Conservation (phyloP, 345 rosid species). For the Bruguiera sexangula region DNA sequence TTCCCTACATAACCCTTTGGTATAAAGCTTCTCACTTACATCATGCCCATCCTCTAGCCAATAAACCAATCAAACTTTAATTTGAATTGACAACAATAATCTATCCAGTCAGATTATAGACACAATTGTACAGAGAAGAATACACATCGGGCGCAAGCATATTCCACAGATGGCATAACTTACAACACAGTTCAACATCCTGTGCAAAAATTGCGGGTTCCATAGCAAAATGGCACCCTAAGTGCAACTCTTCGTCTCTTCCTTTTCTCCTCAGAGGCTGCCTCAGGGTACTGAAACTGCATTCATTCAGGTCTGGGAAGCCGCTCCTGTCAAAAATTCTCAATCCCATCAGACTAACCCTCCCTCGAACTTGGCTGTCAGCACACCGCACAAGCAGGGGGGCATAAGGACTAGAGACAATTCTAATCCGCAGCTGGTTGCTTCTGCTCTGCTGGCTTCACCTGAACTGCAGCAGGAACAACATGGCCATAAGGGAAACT, state of each 20-base stretch:
- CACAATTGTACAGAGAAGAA: slow-evolving; percentile 26
- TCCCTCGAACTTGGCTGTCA: too few relatives aligned
- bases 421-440: slow-evolving; percentile 82
- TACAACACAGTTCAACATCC: slow-evolving; percentile 21
- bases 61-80: slow-evolving; percentile 29
- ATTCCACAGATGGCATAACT: slow-evolving; percentile 11
- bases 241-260: not conserved
- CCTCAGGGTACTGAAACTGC: slow-evolving; percentile 13
- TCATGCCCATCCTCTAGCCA: slow-evolving; percentile 14
- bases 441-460: slow-evolving; percentile 80
- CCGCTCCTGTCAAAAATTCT: slow-evolving; percentile 3
- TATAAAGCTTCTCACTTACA: not conserved
- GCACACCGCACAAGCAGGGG: not conserved
- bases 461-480: slow-evolving; percentile 59
- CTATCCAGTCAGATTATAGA: slow-evolving; percentile 31
- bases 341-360: slow-evolving; percentile 1
- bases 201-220: slow-evolving; percentile 21
- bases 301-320: slow-evolving; percentile 10
- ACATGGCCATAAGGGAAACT: slow-evolving; percentile 63
- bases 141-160: slow-evolving; percentile 25
- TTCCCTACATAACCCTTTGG: slow-evolving; percentile 13
- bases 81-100: slow-evolving; percentile 18
- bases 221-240: slow-evolving; percentile 2
- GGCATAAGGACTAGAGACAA: slow-evolving; percentile 6
- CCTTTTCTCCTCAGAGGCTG: slow-evolving; percentile 15